Base-by-base conservation (phyloP, 495 filamentous ascomycete species). In the Aspergillus campestris region DNA sequence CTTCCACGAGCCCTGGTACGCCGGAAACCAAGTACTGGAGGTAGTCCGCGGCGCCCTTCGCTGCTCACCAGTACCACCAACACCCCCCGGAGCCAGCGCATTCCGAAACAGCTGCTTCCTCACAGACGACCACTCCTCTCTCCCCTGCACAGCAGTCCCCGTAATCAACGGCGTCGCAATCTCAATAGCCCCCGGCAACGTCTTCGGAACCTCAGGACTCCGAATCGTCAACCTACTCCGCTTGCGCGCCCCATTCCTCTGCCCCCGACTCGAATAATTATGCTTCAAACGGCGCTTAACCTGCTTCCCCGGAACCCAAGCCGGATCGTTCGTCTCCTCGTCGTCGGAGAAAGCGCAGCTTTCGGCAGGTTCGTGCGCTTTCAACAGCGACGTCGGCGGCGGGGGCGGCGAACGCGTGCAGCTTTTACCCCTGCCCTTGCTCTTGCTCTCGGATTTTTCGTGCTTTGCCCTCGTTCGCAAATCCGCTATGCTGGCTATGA, bases 151-250 rank as follows among this genome's bases (percentile, higher is more conserved):
- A 1, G 56, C 18, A 44, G 59, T 69, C 6, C 68, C 68, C 0
- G 64, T 69, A 40, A 73, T 70, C 53, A 69, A 47, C 7, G 70
- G 70, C 12, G 70, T 73, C 33, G 70, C 65, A 24, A 73, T 56
- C 45, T 73, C 64, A 42, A 73, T 71, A 6, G 67, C 66, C n/a
- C 70, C 70, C 11, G 67, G 70, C 7, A 73, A 50, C 11, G 58
- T 62, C 40, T 56, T 65, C 35, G 51, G 50, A n/a, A 48, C 40
- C 38, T 73, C 67, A 1, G 70, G 68, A 38, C 68, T 73, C 14
- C 56, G 56, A 34, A 70, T 56, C 3, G 60, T 59, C 31, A 70
- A 34, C 41, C 62, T 48, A 12, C 57, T 58, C 37, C 66, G 60
- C 40, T 49, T 54, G 34, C 46, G 51, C 6, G 49, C 47, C 13